Conservation (phyloP, 352 stramenopile species). For the Phytophthora podocarpi region DNA sequence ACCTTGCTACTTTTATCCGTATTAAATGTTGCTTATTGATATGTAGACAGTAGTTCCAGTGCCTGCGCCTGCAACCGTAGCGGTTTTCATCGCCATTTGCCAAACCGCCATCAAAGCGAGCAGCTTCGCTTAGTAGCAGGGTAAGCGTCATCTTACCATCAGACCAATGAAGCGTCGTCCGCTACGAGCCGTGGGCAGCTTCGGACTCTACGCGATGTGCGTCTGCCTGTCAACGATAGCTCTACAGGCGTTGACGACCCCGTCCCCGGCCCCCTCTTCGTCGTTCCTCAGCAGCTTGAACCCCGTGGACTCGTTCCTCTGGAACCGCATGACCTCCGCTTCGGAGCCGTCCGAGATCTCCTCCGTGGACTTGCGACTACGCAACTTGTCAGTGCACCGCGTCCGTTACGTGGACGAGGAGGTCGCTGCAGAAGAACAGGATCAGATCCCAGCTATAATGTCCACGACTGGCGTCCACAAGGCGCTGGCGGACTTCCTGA, state of each 20-base stretch:
- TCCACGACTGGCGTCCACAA: not conserved
- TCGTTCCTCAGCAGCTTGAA: slow-evolving; percentile 28
- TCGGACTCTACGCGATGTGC: slow-evolving; percentile 31
- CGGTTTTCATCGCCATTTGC: slow-evolving; percentile 13
- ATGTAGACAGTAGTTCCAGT: too few species aligned
- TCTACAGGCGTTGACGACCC: slow-evolving; percentile 30
- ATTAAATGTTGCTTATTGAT: too few species aligned
- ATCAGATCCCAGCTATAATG: not conserved
- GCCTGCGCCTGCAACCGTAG: slow-evolving; percentile 11
- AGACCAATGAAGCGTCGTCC: slow-evolving; percentile 37
- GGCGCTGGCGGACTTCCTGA: slow-evolving; percentile 16
- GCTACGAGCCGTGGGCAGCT: slow-evolving; percentile 11
- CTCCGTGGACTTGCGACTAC: slow-evolving; percentile 45
- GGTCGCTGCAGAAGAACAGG: not conserved
- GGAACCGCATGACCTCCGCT: slow-evolving; percentile 1
- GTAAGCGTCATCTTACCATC: too few species aligned
- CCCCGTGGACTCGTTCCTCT: slow-evolving; percentile 22
- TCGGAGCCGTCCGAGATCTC: not conserved
- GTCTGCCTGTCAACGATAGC: slow-evolving; percentile 37
- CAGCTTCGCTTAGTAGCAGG: not conserved
- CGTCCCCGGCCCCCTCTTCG: slow-evolving; percentile 3
- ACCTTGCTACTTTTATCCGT: too few species aligned
- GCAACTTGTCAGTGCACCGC: slow-evolving; percentile 67
- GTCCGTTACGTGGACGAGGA: slow-evolving; percentile 51
- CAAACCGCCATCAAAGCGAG: too few species aligned